Evolutionary conservation across 2,329 filamentous ascomycete genomes (phyloP), one percentile per base, ranked within the genome.

Genomic region (Bertia moriformis): DNA sequence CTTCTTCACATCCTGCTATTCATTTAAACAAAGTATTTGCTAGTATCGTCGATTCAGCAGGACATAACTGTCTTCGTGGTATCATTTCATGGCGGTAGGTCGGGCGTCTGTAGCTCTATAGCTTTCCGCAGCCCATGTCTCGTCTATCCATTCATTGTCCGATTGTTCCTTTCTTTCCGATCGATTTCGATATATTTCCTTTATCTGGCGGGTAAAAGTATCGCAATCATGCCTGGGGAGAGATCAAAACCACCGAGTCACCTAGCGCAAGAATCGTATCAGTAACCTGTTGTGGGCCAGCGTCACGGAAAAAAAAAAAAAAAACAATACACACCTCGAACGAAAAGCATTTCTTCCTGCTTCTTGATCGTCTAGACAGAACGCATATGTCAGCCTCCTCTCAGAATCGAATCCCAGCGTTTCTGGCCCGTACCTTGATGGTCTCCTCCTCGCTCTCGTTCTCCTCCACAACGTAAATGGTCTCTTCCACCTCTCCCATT

Each of bases 301-400:
- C 19, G 3, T 41, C 32, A 40, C 36, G 41, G 14, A 20, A n/a
- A 18, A 43, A 29, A 48, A 39, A 44, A 50, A 18, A 19, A 44
- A 42, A 7, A 48, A 38, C 18, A 17, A 14, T n/a, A 59, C 71
- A 45, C 63, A 89, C 88, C 89, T 83, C 91, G 71, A 42, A 98
- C 89, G 58, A 98, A 98, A 15, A 98, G 66, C 91, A 98, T 98
- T 58, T 96, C 91, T 33, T 87, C 93, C 60, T 95, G 93, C 63
- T 93, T 93, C 65, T 89, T 93, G 45, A 91, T 77, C 13, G 88
- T 94, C 83, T 93, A 45, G 13, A 35, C 15, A 13, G 10, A 7
- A 35, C 15, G 10, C 12, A 39, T 29, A 39, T 18, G 38, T 46
- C 42, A 39, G 37, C 36, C 19, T 22, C 17, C 38, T 20, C 37